Evolutionary conservation across 2,329 filamentous ascomycete genomes (phyloP), one percentile per base, ranked within the genome.

Genomic region (Beauveria pseudobassiana): DNA sequence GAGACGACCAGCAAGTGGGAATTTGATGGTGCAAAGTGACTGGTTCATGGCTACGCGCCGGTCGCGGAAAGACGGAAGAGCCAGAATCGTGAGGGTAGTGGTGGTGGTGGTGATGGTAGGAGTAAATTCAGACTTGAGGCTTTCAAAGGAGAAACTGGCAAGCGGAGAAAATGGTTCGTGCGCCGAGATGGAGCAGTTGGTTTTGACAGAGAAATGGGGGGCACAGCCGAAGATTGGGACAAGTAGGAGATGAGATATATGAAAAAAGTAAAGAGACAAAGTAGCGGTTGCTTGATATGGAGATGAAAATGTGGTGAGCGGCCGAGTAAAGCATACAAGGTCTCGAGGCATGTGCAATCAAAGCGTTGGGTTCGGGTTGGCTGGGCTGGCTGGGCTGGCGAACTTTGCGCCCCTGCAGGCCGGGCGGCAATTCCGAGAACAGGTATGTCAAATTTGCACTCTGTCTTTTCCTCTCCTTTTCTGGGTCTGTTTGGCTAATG

Each of bases 351-450:
- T 55, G 51, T 45, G 60, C 60, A 57, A 51, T 45, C 60, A 56
- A 53, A 52, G 24, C 30, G 28, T 56, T 61, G 51, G 50, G 61
- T 30, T 56, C 56, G 43, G 50, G 61, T 30, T 51, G 34, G 42
- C 48, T 30, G 55, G 55, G 45, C 45, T 56, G 28, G 51, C 50
- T 52, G 50, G 28, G 28, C 28, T 54, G 51, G 40, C 24, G 22
- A 12, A 20, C 43, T 42, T 52, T 52, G 38, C 38, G 57, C 50
- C 56, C 51, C 53, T 45, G 24, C 34, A 24, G 6, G 24, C 22
- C 34, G 38, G 54, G 42, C 61, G 61, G 61, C 61, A 58, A 54
- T 54, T 59, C 61, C 61, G 61, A 62, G 61, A 62, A 55, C 54
- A 54, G 61, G 43, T 48, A 53, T 53, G 34, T 40, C 34, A 50